These are phyloP conservation scores for Calonectria ilicicola DNA, from an alignment of 2,329 filamentous ascomycete genomes.

Conservation along the genomic window DNA sequence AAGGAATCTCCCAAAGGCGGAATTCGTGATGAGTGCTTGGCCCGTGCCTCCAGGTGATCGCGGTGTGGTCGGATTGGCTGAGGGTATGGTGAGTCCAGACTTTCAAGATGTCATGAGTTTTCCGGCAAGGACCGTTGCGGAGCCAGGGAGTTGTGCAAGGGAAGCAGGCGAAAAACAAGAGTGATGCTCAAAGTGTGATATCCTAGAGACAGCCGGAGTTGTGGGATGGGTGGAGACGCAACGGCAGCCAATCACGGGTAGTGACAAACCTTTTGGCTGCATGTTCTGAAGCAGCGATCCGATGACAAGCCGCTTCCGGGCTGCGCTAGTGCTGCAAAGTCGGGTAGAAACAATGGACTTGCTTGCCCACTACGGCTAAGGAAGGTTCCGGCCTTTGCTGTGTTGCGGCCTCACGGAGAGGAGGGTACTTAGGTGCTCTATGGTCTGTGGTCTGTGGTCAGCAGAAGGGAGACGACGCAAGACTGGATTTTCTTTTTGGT, in stretches of 20 bases:
- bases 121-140: constrained; percentile 11
- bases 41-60: constrained; percentile 15
- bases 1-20: not conserved
- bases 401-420: not conserved
- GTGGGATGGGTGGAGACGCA: not conserved
- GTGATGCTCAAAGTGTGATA: constrained; percentile 15
- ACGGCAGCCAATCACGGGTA: constrained; percentile 9
- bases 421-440: no score
- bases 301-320: constrained; percentile 14
- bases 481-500: constrained; percentile 36
- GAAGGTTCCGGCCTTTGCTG: not conserved
- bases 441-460: not conserved
- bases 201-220: not conserved
- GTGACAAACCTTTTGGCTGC: not conserved
- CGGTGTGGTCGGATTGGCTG: not conserved
- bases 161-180: constrained; percentile 16
- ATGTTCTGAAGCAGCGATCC: constrained; percentile 6
- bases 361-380: not conserved
- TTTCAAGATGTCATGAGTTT: not conserved
- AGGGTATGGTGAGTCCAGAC: not conserved
- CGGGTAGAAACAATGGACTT: not conserved
- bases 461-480: not conserved
- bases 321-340: constrained; percentile 3
- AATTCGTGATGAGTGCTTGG: constrained; percentile 15
- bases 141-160: constrained; percentile 9